Conservation (phyloP, 1,139 yeast genomes). For the Yamadazyma triangularis region DNA sequence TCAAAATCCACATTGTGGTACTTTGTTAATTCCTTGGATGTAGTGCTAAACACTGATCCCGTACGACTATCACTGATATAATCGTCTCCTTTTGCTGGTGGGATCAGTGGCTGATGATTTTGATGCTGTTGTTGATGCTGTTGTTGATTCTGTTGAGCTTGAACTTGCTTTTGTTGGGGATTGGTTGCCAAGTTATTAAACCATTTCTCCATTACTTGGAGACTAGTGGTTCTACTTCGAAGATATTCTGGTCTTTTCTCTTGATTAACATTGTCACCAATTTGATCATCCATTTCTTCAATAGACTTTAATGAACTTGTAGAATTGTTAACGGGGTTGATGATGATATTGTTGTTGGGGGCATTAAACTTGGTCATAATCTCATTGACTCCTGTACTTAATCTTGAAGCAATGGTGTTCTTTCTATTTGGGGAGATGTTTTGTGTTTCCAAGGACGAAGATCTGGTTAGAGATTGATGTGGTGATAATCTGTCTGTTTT, state of each 20-base stretch:
- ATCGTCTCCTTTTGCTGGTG: conserved; percentile 1
- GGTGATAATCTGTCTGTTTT: conserved; percentile 31
- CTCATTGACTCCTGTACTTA: conserved; percentile 37
- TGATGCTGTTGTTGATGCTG: too few relatives aligned
- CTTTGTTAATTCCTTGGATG: conserved; percentile 26
- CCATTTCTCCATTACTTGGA: conserved; percentile 46
- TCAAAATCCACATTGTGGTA: conserved; percentile 35
- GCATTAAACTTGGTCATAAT: conserved; percentile 39
- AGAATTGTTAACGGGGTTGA: conserved; percentile 20
- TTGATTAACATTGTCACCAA: conserved; percentile 6
- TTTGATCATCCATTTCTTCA: conserved; percentile 18
- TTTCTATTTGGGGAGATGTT: conserved; percentile 17
- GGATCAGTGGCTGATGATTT: conserved; percentile 2
- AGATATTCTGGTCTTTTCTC: conserved; percentile 22
- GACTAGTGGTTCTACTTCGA: conserved; percentile 35
- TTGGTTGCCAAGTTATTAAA: conserved; percentile 28
- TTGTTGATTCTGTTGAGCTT: background rate
- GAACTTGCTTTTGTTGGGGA: conserved; percentile 1
- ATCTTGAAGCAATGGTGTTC: conserved; percentile 36
- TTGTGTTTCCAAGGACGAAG: conserved; percentile 30
- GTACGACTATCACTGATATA: conserved; percentile 11
- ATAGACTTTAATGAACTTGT: conserved; percentile 30
- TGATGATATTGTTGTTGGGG: conserved; percentile 1
- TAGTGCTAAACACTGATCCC: conserved; percentile 14
- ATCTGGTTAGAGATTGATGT: conserved; percentile 31